Conservation (phyloP, 2,329 filamentous ascomycete genomes). For the Zymoseptoria passerinii region DNA sequence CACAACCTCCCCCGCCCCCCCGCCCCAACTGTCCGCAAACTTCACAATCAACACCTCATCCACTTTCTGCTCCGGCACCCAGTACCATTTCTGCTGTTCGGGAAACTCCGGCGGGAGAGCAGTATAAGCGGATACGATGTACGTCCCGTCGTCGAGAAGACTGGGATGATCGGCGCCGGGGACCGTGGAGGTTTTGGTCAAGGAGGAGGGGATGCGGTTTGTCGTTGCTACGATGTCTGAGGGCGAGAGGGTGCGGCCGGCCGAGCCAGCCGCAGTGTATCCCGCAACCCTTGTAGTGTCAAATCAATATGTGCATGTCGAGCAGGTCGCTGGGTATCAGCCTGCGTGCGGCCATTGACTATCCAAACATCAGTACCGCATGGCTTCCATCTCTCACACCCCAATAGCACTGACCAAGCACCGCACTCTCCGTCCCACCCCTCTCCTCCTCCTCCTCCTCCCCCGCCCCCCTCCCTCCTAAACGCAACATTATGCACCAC, state of each 20-base stretch:
- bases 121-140: constrained; percentile 8
- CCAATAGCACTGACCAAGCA: not conserved
- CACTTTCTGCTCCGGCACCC: constrained; percentile 13
- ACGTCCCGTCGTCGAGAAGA: constrained; percentile 6
- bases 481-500: constrained; percentile 9
- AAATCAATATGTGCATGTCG: constrained; percentile 13
- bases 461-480: constrained; percentile 4
- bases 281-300: constrained; percentile 7
- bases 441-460: constrained; percentile 8
- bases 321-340: constrained; percentile 8
- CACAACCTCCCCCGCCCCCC: not conserved
- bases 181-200: not conserved
- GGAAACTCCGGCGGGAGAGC: constrained; percentile 8
- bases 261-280: constrained; percentile 1
- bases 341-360: constrained; percentile 10
- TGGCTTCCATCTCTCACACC: too few relatives aligned
- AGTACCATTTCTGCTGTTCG: constrained; percentile 13
- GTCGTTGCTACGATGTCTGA: constrained; percentile 11
- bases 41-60: constrained; percentile 15
- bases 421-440: constrained; percentile 3
- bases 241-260: constrained; percentile 8
- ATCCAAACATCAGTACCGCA: not conserved
- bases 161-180: not conserved
- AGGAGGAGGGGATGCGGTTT: constrained; percentile 10
- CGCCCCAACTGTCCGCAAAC: constrained; percentile 11